Evolutionary conservation across 768 basidiomycete genomes (phyloP), one percentile per base, ranked within the genome.

Genomic region (Hydnum rufescens): DNA sequence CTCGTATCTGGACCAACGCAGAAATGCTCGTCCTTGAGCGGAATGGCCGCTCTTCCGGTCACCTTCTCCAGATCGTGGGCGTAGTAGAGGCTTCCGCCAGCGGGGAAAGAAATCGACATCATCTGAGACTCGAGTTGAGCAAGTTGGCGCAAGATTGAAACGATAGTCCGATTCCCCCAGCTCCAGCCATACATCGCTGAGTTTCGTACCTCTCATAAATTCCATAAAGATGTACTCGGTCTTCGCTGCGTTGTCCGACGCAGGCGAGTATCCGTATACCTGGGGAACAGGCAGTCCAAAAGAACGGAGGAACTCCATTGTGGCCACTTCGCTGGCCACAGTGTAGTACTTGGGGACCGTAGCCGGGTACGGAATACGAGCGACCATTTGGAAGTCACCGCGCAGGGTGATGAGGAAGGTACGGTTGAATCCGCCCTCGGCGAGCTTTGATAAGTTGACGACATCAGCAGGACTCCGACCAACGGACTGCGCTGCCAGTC

Each of bases 41-140:
- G 57, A 49, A 74, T 63, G 58, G 62, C 68, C 55, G 51, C 28
- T 57, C 36, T 60, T 62, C 59, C 59, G 8, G 64, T 59, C 19
- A 65, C 58, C 53, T 68, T 69, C 61, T 68, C 63, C 62, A 74
- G 52, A 65, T 75, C 73, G 8, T 68, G 4, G 5, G 65, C 42
- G 51, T 65, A 74, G 64, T 74, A 74, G 0, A 74, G 64, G 64
- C 71, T 71, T 65, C 73, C 71, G 47, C 71, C 69, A 63, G 69
- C 71, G 23, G 70, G 72, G 57, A 74, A 74, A 55, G 65, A 0
- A 34, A 68, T 63, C 19, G 67, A 68, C 72, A 72, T 73, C 65
- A 74, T 71, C 4, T 56, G 51, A 0, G 69, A 65, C 62, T 75
- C 72, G 58, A 76, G 64, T 56, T 73, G 26, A 61, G 58, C 64